Evolutionary conservation across 345 rosid genomes (phyloP).

Genomic region (Eucalyptus polybractea): DNA sequence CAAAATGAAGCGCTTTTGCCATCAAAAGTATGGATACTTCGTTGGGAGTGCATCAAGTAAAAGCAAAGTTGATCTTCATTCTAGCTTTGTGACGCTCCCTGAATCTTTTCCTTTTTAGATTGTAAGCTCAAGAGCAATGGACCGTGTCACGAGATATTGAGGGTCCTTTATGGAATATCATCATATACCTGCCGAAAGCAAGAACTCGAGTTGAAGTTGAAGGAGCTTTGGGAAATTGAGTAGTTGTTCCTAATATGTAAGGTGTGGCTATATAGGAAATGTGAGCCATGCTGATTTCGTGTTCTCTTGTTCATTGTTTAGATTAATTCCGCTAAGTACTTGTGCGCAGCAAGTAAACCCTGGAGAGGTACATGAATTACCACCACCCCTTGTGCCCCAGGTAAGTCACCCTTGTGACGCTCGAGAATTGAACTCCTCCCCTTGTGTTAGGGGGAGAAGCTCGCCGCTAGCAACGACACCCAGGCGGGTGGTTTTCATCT

Average conservation of each 20-base stretch:
- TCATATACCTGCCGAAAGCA: not conserved
- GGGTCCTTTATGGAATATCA: not conserved
- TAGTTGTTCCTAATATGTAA: not conserved
- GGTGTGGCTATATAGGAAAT: not conserved
- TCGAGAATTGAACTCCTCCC: too few species aligned
- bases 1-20: not conserved
- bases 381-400: too few species aligned
- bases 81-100: not conserved
- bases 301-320: too few species aligned
- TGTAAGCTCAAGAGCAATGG: not conserved
- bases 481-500: too few species aligned
- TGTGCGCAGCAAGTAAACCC: too few species aligned
- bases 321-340: too few species aligned
- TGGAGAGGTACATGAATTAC: too few species aligned
- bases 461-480: too few species aligned
- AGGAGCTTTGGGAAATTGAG: not conserved
- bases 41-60: not conserved
- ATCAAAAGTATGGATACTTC: not conserved
- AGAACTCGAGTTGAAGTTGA: not conserved
- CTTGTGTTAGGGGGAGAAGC: too few species aligned
- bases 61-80: not conserved
- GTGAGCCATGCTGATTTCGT: not conserved
- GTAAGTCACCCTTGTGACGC: too few species aligned
- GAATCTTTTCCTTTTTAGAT: not conserved
- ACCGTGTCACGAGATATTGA: not conserved